Conservation (phyloP, 2,329 filamentous ascomycete genomes). For the Calonectria pseudoturangicola region DNA sequence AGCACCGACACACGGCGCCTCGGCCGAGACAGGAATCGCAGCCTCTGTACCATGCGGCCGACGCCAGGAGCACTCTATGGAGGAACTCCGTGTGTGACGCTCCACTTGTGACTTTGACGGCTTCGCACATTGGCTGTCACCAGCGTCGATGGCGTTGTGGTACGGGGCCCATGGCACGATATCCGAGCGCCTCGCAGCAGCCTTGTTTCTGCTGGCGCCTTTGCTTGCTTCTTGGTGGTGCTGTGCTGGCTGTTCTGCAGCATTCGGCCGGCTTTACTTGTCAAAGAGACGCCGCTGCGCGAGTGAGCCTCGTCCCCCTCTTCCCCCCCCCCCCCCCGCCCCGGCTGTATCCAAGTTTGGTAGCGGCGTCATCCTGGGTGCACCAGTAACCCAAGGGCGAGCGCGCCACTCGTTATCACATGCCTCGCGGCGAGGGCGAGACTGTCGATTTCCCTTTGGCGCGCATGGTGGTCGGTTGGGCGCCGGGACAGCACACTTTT, state of each 20-base stretch:
- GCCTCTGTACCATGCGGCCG: constrained; percentile 33
- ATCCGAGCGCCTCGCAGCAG: constrained; percentile 37
- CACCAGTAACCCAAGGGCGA: constrained; percentile 12
- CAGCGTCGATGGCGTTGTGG: constrained; percentile 40
- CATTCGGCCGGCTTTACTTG: constrained; percentile 22
- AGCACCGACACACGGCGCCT: constrained; percentile 29
- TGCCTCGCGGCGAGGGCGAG: background rate
- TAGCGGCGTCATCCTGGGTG: constrained; percentile 16
- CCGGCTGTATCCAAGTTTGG: constrained; percentile 21
- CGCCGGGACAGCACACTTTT: background rate
- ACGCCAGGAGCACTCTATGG: constrained; percentile 15
- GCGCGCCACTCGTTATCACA: background rate
- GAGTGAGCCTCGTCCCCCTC: constrained; percentile 12
- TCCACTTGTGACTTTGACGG: constrained; percentile 44
- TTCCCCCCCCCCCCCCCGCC: too few relatives aligned
- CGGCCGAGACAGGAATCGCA: constrained; percentile 26
- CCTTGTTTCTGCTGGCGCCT: constrained; percentile 36
- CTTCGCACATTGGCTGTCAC: constrained; percentile 32
- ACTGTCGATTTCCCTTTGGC: background rate
- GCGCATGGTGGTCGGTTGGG: constrained; percentile 33
- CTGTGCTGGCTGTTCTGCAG: constrained; percentile 33
- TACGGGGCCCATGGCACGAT: constrained; percentile 44
- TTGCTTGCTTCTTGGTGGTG: background rate
- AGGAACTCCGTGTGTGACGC: constrained; percentile 30
- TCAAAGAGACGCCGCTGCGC: constrained; percentile 25